A percentile compares a stretch with the other conserved stretches of the same genome.
These are phyloP conservation scores for Puccinia novopanici DNA, from an alignment of 1,284 basidiomycete genomes.

Conservation along the genomic window DNA sequence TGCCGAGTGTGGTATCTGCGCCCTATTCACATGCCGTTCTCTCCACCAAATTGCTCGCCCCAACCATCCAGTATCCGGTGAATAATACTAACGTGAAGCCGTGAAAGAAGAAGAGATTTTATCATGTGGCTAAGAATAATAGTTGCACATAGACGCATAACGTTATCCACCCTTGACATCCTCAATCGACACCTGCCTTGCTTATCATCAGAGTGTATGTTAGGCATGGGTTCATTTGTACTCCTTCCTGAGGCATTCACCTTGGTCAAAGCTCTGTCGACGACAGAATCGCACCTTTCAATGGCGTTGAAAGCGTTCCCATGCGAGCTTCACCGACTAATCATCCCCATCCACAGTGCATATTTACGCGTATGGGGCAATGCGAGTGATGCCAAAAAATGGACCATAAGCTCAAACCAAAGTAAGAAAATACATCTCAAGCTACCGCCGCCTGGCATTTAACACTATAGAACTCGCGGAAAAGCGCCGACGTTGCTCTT, in stretches of 20 bases:
- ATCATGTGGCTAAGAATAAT: neutral
- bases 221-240: neutral
- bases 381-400: no score
- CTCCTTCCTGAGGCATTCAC: neutral
- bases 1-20: neutral
- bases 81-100: neutral
- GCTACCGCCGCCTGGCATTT: no score
- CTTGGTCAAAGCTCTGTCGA: neutral
- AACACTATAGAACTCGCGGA: no score
- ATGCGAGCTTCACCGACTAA: no score
- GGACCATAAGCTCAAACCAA: no score
- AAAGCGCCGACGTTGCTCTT: no score
- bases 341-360: no score
- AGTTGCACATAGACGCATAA: neutral
- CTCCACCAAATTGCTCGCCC: neutral
- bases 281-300: no score
- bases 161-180: neutral
- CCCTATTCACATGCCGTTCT: neutral
- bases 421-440: no score
- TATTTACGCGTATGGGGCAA: no score
- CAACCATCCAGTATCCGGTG: neutral
- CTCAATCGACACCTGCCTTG: neutral
- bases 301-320: no score
- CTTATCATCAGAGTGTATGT: neutral
- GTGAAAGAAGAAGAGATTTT: neutral